These are phyloP conservation scores for Diplotaxis tenuifolia DNA, from an alignment of 345 rosid genomes.

Conservation along the genomic window DNA sequence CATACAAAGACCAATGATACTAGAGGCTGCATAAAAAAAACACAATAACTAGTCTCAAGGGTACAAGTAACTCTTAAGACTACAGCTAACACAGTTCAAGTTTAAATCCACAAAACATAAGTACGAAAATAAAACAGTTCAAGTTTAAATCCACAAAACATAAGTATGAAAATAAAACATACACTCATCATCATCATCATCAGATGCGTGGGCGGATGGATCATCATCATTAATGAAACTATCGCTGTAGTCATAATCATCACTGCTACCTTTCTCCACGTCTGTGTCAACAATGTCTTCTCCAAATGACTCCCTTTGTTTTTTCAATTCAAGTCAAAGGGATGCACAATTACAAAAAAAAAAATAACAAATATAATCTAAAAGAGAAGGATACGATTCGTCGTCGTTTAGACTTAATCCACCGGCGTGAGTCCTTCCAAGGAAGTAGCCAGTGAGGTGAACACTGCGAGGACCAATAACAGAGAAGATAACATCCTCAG, in stretches of 20 bases:
- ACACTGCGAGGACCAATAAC: constrained; percentile 65
- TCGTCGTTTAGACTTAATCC: constrained; percentile 29
- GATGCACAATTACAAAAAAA: neutral
- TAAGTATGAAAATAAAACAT: constrained; percentile 7
- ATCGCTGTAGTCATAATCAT: constrained; percentile 55
- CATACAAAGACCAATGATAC: neutral
- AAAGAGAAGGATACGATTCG: constrained; percentile 59
- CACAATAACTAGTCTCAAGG: neutral
- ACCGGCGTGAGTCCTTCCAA: constrained; percentile 19
- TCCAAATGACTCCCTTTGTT: constrained; percentile 55
- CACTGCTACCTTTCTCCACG: constrained; percentile 50
- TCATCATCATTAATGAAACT: constrained; percentile 75
- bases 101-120: neutral
- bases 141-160: neutral
- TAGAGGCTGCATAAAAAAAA: too few relatives aligned
- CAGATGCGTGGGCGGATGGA: constrained; percentile 38
- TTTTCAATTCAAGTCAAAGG: constrained; percentile 18
- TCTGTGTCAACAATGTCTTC: constrained; percentile 65
- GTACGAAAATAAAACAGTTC: neutral
- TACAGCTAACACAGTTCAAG: neutral
- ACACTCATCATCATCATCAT: constrained; percentile 43
- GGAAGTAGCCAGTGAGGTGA: constrained; percentile 72
- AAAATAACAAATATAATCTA: constrained; percentile 1
- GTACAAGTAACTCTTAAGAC: neutral
- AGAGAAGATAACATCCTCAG: constrained; percentile 66